phyloP scores from a whole-genome alignment of 805 yeast species.

The Myxozyma geophila region DNA sequence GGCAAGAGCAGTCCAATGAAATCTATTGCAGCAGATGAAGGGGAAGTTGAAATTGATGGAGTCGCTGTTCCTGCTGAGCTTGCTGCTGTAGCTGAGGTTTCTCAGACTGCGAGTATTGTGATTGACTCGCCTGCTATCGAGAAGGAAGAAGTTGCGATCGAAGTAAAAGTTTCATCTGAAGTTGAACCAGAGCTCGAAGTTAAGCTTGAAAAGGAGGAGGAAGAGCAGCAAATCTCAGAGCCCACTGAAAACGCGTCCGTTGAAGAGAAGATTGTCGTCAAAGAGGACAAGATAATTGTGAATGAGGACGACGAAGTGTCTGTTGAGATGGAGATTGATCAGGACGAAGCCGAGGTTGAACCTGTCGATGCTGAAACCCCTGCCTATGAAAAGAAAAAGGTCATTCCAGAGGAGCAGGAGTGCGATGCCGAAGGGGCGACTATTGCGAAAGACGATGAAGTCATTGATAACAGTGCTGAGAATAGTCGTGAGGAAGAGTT shows the following conservation, averaged over 20 bases:
- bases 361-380: background rate
- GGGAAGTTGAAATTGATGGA: background rate
- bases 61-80: background rate
- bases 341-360: background rate
- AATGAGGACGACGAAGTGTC: background rate
- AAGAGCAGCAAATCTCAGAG: no score
- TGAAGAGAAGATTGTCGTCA: background rate
- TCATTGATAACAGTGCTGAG: background rate
- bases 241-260: background rate
- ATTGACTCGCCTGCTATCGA: no score
- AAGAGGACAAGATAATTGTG: background rate
- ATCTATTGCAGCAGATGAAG: background rate
- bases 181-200: no score
- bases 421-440: background rate
- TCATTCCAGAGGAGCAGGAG: background rate
- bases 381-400: background rate
- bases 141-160: no score
- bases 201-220: no score
- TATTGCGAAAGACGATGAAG: background rate
- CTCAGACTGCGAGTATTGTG: no score
- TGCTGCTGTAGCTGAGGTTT: no score
- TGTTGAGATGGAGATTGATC: slow-evolving; percentile 6
- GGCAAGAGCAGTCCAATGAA: background rate
- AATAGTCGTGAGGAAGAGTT: background rate
- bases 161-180: no score